These are phyloP conservation scores for Balakata baccata DNA, from an alignment of 345 rosid genomes.

Conservation along the genomic window DNA sequence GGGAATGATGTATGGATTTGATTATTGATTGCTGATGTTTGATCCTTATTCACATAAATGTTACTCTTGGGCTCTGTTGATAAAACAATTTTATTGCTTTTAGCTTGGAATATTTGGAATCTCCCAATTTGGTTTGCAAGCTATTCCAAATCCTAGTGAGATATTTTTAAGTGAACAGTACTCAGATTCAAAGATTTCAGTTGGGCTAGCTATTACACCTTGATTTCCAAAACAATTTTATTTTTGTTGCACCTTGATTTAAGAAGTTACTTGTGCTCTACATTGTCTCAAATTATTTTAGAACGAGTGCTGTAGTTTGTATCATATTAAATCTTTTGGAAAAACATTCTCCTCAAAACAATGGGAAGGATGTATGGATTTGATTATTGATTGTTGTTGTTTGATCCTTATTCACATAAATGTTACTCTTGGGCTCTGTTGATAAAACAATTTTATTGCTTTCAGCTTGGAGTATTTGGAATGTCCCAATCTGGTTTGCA, in stretches of 20 bases:
- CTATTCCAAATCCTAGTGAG: constrained; percentile 75
- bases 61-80: not conserved
- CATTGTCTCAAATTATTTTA: not conserved
- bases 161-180: constrained; percentile 70
- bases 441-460: constrained; percentile 15
- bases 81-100: constrained; percentile 15
- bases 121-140: constrained; percentile 68
- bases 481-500: constrained; percentile 76
- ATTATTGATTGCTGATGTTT: not conserved
- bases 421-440: not conserved
- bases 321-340: not conserved
- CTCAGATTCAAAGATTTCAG: constrained; percentile 72
- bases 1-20: not conserved
- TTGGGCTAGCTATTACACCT: constrained; percentile 87
- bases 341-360: not conserved
- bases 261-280: not conserved
- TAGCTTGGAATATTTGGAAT: constrained; percentile 96
- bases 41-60: not conserved
- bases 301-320: not conserved
- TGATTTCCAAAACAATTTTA: too few relatives aligned
- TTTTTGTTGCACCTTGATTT: not conserved
- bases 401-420: not conserved
- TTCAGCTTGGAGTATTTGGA: constrained; percentile 90
- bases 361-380: not conserved
- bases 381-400: not conserved